Evolutionary conservation across 2,329 filamentous ascomycete species (phyloP).

Genomic region (Clarireedia homoeocarpa): DNA sequence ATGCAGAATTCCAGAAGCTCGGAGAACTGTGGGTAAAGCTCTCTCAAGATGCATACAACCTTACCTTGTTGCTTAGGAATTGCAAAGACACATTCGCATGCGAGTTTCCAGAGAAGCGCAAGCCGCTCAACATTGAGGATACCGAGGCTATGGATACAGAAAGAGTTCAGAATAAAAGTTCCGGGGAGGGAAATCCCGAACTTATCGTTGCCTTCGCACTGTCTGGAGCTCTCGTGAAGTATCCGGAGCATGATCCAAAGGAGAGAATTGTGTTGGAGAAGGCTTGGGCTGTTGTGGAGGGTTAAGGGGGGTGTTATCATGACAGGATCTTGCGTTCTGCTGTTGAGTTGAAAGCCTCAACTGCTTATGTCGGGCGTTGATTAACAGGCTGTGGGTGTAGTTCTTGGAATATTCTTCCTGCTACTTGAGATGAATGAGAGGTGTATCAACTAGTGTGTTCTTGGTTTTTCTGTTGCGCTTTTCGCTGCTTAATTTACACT

Average conservation of each 20-base stretch:
- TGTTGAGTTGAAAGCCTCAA: background rate
- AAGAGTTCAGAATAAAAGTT: background rate
- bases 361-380: too few relatives aligned
- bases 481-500: too few relatives aligned
- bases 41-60: background rate
- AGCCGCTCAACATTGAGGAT: background rate
- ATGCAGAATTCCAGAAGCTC: background rate
- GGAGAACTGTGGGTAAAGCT: background rate
- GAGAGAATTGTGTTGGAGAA: background rate
- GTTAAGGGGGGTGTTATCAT: background rate
- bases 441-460: too few relatives aligned
- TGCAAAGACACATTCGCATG: background rate
- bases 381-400: too few relatives aligned
- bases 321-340: background rate
- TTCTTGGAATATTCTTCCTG: too few relatives aligned
- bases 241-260: background rate
- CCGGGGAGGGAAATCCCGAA: background rate
- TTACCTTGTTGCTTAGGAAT: background rate
- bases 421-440: too few relatives aligned
- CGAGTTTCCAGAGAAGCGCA: background rate
- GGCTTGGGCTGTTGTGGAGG: background rate
- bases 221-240: background rate
- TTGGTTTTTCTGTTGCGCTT: too few relatives aligned
- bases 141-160: background rate
- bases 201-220: background rate